Evolutionary conservation across 495 filamentous ascomycete species (phyloP), one percentile per base, ranked within the genome.

Genomic region (Aspergillus leporis): DNA sequence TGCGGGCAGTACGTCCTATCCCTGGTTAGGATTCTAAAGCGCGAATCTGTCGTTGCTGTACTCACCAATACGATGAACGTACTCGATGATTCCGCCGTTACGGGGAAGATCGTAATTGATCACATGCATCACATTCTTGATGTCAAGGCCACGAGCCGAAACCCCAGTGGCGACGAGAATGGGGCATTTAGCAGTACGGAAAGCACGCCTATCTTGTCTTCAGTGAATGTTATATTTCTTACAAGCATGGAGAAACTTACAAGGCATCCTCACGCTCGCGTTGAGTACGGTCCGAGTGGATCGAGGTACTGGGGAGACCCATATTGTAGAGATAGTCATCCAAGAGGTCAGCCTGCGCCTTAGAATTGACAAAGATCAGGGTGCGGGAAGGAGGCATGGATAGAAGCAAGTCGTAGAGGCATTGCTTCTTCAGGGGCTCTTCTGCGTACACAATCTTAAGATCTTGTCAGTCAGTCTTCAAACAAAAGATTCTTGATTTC

Each of bases 181-280:
- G 0, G 94, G 93, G 23, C 80, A 77, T 43, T 80, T 78, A 5
- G 89, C 94, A 43, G 70, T 72, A 32, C 89, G 87, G 80, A 98
- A 98, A 5, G 87, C 83, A 65, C 91, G 89, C n/a, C 85, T 87
- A 21, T 59, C 25, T 23, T 53, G 4, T 48, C 18, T 52, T 61
- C 55, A 40, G 21, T 21, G 43, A 21, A 22, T 47, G 43, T 5
- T 18, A 7, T 12, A 13, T 7, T 13, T 30, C 0, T 31, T 5
- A n/a, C 7, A 19, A 1, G 25, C 13, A 30, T n/a, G 23, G 8
- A 8, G 10, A 50, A 41, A 80, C 85, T 78, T 74, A 88, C 87
- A 98, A 81, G 3, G 93, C 87, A 70, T 96, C 93, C 70, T 98
- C 94, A 59, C 94, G 89, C 78, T 98, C 94, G 63, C 81, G 83